Percentiles rank a stretch among this genome's conserved stretches.
Evolutionary conservation across 2,329 filamentous ascomycete species (phyloP).

Genomic region (Emmonsiellopsis sp.): DNA sequence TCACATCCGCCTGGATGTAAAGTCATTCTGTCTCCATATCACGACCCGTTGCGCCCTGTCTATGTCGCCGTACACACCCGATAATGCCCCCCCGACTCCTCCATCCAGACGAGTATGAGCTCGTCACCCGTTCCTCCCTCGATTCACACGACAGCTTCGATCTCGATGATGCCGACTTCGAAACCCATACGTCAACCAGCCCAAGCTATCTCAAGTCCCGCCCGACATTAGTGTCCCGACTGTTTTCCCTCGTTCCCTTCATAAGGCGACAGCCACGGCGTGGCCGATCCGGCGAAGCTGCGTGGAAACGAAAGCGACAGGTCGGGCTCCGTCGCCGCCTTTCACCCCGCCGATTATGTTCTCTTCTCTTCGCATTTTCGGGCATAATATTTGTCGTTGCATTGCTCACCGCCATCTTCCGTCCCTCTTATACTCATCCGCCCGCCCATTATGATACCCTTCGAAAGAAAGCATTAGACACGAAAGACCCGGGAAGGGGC

Average conservation of each 20-base stretch:
- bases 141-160: conserved; percentile 34
- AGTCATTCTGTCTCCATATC: too few species aligned
- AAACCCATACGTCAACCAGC: conserved; percentile 25
- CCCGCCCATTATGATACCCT: conserved; percentile 44
- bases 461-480: conserved; percentile 21
- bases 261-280: background rate
- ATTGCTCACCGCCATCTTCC: conserved; percentile 39
- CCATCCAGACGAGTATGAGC: conserved; percentile 34
- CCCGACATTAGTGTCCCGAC: conserved; percentile 15
- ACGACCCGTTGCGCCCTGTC: background rate
- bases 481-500: conserved; percentile 32
- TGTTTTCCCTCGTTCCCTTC: background rate
- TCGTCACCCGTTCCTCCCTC: conserved; percentile 29
- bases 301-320: background rate
- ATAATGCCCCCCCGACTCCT: conserved; percentile 32
- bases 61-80: conserved; percentile 16
- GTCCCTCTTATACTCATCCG: conserved; percentile 48
- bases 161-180: conserved; percentile 34
- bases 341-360: conserved; percentile 22
- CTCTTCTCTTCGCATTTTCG: conserved; percentile 20
- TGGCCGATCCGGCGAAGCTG: background rate
- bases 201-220: conserved; percentile 17
- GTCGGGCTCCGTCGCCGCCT: conserved; percentile 18
- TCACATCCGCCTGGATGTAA: too few species aligned
- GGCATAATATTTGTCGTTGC: conserved; percentile 25